These are phyloP conservation scores for Acacia pycnantha DNA, from an alignment of 331 rosid genomes.

Conservation along the genomic window DNA sequence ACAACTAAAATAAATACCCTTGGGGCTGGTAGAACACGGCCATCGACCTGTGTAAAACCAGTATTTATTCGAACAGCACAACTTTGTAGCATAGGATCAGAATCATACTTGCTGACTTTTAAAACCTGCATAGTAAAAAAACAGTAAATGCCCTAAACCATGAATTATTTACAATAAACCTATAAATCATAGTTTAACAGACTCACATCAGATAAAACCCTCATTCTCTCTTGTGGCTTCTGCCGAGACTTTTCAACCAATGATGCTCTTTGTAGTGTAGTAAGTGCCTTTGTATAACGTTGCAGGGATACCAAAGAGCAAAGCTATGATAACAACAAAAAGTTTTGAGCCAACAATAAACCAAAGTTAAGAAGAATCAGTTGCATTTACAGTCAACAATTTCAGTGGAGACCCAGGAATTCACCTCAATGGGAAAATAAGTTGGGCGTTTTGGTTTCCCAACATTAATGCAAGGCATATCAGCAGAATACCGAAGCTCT, in stretches of 20 bases:
- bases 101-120: conserved; percentile 69
- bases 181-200: conserved; percentile 7
- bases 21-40: conserved; percentile 88
- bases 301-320: conserved; percentile 80
- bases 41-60: conserved; percentile 83
- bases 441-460: conserved; percentile 97
- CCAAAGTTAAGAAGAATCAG: not conserved
- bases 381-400: not conserved
- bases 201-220: conserved; percentile 67
- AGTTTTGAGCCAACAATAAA: not conserved
- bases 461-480: conserved; percentile 85
- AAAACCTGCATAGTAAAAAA: conserved; percentile 55
- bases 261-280: conserved; percentile 80
- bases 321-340: conserved; percentile 42
- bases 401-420: not conserved
- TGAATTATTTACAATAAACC: not conserved
- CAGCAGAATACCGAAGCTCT: conserved; percentile 62
- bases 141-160: conserved; percentile 2
- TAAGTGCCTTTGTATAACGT: conserved; percentile 80
- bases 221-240: conserved; percentile 96
- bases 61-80: conserved; percentile 67
- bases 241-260: conserved; percentile 92
- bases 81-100: conserved; percentile 70
- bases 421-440: conserved; percentile 82
- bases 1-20: conserved; percentile 49